Evolutionary conservation across 441 rosid species (phyloP).

Genomic region (Euphorbia neoarborescens): DNA sequence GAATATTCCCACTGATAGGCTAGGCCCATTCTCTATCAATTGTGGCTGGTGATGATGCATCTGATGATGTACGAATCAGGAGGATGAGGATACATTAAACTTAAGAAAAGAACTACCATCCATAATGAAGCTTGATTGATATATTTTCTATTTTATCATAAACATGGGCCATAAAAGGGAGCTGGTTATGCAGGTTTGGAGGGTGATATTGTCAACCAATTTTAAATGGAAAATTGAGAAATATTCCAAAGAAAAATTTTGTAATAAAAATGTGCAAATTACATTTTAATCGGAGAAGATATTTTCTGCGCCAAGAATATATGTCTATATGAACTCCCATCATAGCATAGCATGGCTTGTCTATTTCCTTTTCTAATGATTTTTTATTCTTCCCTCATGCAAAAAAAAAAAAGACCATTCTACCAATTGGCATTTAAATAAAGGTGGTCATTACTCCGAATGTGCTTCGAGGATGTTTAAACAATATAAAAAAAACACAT

Average conservation of each 20-base stretch:
- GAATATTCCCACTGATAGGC: too few species aligned
- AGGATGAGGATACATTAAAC: background rate
- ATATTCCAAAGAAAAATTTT: background rate
- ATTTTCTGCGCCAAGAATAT: background rate
- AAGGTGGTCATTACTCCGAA: background rate
- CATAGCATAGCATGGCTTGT: background rate
- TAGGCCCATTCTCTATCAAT: too few species aligned
- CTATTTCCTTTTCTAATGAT: background rate
- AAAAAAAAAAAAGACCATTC: background rate
- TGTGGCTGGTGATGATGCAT: background rate
- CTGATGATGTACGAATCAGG: background rate
- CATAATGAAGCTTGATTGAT: too few species aligned
- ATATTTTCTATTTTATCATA: too few species aligned
- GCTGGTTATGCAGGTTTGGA: background rate
- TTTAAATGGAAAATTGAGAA: background rate
- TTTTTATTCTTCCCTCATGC: too few species aligned
- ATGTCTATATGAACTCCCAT: background rate
- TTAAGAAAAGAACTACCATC: background rate
- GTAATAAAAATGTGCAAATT: too few species aligned
- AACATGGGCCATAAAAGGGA: background rate
- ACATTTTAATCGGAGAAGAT: background rate
- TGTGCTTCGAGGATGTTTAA: background rate
- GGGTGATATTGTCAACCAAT: background rate
- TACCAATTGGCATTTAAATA: background rate
- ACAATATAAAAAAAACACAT: background rate